These are phyloP conservation scores for Chamaecyparis obtusa DNA, from an alignment of 75 land plant species.

Conservation along the genomic window DNA sequence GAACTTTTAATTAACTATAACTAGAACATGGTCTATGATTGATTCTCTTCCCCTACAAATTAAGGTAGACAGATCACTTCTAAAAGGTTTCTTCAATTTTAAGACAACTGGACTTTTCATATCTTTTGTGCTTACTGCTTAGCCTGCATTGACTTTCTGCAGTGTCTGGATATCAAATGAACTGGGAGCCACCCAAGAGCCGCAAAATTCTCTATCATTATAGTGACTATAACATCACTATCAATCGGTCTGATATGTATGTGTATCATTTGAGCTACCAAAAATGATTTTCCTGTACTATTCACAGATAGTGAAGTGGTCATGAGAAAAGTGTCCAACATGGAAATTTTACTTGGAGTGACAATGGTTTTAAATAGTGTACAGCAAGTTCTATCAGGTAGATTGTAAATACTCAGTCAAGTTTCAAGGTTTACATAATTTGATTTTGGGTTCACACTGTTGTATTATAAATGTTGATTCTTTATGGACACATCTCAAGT, in stretches of 20 bases:
- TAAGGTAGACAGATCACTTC: too few species aligned
- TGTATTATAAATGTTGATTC: not conserved
- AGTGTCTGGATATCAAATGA: slow-evolving; percentile 80
- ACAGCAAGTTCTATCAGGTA: slow-evolving; percentile 76
- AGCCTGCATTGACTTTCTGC: not conserved
- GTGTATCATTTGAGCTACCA: slow-evolving; percentile 30
- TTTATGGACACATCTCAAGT: not conserved
- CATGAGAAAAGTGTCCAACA: slow-evolving; percentile 31
- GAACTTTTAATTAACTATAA: too few species aligned
- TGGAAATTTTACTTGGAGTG: slow-evolving; percentile 48
- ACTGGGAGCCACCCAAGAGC: slow-evolving; percentile 70
- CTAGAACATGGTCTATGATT: too few species aligned
- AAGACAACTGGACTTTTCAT: too few species aligned
- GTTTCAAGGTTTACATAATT: not conserved
- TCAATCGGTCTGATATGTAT: slow-evolving; percentile 39
- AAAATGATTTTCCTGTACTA: slow-evolving; percentile 30
- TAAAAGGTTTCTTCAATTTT: too few species aligned
- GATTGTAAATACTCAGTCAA: not conserved
- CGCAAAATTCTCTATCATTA: slow-evolving; percentile 52
- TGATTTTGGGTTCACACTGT: not conserved
- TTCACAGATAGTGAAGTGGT: slow-evolving; percentile 44
- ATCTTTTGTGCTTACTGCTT: not conserved
- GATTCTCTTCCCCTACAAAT: too few species aligned
- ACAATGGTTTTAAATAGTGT: slow-evolving; percentile 68
- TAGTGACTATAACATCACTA: slow-evolving; percentile 35